Evolutionary conservation across 805 yeast species (phyloP), one percentile per base, ranked within the genome.

Genomic region (Candida ortonii): DNA sequence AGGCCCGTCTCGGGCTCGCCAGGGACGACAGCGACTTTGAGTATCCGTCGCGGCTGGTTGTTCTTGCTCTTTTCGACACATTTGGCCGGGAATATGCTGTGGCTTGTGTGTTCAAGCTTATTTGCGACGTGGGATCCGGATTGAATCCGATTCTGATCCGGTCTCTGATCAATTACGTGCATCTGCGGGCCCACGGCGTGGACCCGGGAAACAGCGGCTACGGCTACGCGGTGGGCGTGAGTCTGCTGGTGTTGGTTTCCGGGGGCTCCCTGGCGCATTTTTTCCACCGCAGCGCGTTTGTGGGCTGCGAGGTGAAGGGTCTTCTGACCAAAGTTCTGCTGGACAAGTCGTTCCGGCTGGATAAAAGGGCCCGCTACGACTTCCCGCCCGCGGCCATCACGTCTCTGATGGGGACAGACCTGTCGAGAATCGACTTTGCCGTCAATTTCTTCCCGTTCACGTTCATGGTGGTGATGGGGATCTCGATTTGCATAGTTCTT

Each of bases 401-500:
- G 19, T 78, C 88, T 7, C 61, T 86, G 55, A 73, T 87, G 55
- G 84, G 93, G 42, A 79, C 94, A 2, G 96, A 88, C 55, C 64
- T 87, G 23, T 73, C 89, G 11, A 76, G 95, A 52, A 70, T 88
- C 21, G 95, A 86, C 57, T 70, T 84, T 46, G 87, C 88, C 7
- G 57, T 78, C n/a, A 76, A 75, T 4, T 81, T 79, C 44, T 77
- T 79, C 49, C 83, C 84, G 4, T 76, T 80, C 50, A 52, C 80
- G 15, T 58, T 80, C 47, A 65, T 78, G 10, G 73, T 84, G 52
- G 87, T 89, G 0, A 64, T 81, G 6, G 71, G 84, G 1, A 59
- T 84, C 32, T 70, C 70, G 5, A 75, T 84, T 39, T 71, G 83
- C 20, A 65, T 84, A 25, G 84, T 75, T 1, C 62, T 87, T 16